Percentiles rank a stretch among this genome's conserved stretches.
phyloP scores from a whole-genome alignment of 2,329 filamentous ascomycete species.

The Leptographium radiaticola region DNA sequence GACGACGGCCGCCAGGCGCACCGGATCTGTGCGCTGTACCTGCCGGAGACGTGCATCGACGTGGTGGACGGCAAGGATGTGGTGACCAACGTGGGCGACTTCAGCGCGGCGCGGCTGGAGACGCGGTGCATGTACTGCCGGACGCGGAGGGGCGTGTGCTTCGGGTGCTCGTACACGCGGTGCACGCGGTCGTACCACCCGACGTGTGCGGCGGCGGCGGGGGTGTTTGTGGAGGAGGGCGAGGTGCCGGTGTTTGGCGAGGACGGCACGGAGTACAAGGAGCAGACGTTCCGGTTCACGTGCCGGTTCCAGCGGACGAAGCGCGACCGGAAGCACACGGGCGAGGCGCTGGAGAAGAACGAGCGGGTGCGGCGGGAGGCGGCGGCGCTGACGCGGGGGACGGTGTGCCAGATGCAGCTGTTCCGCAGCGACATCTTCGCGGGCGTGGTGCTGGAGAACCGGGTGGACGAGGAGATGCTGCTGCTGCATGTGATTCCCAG shows the following conservation, averaged over 20 bases:
- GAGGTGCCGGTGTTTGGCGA: slow-evolving; percentile 79
- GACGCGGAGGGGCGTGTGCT: slow-evolving; percentile 87
- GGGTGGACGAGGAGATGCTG: slow-evolving; percentile 58
- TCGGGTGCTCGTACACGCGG: slow-evolving; percentile 92
- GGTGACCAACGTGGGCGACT: slow-evolving; percentile 65
- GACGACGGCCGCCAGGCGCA: slow-evolving; percentile 82
- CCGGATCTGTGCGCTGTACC: slow-evolving; percentile 77
- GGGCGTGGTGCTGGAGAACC: slow-evolving; percentile 75
- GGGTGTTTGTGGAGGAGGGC: slow-evolving; percentile 81
- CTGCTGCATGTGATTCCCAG: slow-evolving; percentile 75
- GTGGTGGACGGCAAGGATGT: slow-evolving; percentile 56
- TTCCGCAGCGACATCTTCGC: slow-evolving; percentile 80
- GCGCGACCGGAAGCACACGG: slow-evolving; percentile 62
- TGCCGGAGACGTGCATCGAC: slow-evolving; percentile 82
- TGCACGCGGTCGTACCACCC: slow-evolving; percentile 89
- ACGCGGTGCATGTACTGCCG: slow-evolving; percentile 93
- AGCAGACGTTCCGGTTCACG: slow-evolving; percentile 83
- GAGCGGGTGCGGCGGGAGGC: slow-evolving; percentile 56
- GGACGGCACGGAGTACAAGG: slow-evolving; percentile 83
- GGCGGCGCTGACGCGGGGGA: slow-evolving; percentile 52
- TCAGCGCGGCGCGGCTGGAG: slow-evolving; percentile 76
- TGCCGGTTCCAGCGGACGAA: slow-evolving; percentile 90
- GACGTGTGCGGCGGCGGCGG: slow-evolving; percentile 83
- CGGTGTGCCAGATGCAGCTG: slow-evolving; percentile 79
- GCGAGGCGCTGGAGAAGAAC: slow-evolving; percentile 56